phyloP scores from a whole-genome alignment of 257 asterid genomes.

The Ilex asprella region DNA sequence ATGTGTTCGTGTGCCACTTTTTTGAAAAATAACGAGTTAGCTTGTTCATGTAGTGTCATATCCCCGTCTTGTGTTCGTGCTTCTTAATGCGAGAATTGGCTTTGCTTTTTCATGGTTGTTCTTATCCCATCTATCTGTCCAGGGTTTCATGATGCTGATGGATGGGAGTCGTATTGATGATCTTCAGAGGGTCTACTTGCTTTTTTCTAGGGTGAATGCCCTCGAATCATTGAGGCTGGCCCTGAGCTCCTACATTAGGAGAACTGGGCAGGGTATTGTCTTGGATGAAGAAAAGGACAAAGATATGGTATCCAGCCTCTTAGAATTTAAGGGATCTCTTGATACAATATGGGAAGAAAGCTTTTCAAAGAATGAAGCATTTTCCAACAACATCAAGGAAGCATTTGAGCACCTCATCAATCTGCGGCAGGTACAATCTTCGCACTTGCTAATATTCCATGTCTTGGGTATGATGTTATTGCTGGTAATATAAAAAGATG shows the following conservation, averaged over 20 bases:
- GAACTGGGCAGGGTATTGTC: constrained; percentile 83
- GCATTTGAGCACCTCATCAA: constrained; percentile 93
- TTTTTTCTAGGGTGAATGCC: constrained; percentile 67
- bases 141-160: constrained; percentile 87
- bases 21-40: background rate
- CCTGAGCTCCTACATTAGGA: constrained; percentile 75
- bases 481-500: no score
- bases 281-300: constrained; percentile 97
- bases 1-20: background rate
- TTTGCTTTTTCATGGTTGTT: no score
- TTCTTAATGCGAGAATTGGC: no score
- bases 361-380: constrained; percentile 73
- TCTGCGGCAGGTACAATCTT: constrained; percentile 72
- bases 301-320: constrained; percentile 84
- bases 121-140: constrained; percentile 11
- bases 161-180: constrained; percentile 88
- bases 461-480: background rate
- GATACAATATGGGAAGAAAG: constrained; percentile 93
- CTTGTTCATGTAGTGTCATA: no score
- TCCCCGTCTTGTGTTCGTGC: no score
- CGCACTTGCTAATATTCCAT: background rate
- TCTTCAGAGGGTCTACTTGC: constrained; percentile 77
- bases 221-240: constrained; percentile 80
- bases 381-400: constrained; percentile 91
- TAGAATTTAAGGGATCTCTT: constrained; percentile 84